These are phyloP conservation scores for Phytophthora pluvialis DNA, from an alignment of 352 stramenopile species.

Conservation along the genomic window DNA sequence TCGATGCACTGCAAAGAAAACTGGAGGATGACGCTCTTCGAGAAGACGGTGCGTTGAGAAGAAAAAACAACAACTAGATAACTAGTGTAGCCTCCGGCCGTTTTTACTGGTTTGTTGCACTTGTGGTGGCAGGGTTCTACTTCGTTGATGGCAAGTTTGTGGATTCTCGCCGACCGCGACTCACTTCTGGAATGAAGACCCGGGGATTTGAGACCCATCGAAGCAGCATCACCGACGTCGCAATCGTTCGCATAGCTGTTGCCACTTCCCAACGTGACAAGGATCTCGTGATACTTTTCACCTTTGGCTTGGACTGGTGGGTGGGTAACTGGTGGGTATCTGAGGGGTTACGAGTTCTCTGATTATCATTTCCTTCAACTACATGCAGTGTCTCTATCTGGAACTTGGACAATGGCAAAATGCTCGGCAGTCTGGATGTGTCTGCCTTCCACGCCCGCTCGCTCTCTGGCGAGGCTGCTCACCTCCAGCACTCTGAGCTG, in stretches of 20 bases:
- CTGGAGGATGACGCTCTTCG: slow-evolving; percentile 65
- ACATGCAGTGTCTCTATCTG: slow-evolving; percentile 47
- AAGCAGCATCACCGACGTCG: slow-evolving; percentile 33
- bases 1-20: slow-evolving; percentile 64
- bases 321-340: not conserved
- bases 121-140: slow-evolving; percentile 47
- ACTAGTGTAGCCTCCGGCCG: too few species aligned
- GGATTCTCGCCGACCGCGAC: slow-evolving; percentile 44
- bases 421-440: slow-evolving; percentile 41
- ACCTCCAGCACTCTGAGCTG: not conserved
- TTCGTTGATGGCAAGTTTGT: slow-evolving; percentile 57
- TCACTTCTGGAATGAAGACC: slow-evolving; percentile 64
- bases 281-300: slow-evolving; percentile 35
- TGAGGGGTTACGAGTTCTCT: not conserved
- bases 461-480: slow-evolving; percentile 42
- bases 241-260: slow-evolving; percentile 21
- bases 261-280: not conserved
- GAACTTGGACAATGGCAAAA: slow-evolving; percentile 45
- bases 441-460: slow-evolving; percentile 20
- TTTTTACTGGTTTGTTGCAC: too few species aligned
- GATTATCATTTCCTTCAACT: not conserved
- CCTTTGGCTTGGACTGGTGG: slow-evolving; percentile 60
- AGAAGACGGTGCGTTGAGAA: slow-evolving; percentile 48
- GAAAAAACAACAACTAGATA: not conserved
- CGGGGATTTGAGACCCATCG: slow-evolving; percentile 48